Conservation (phyloP, 2,329 filamentous ascomycete genomes). For the Aspergillus pseudoviridinutans region DNA sequence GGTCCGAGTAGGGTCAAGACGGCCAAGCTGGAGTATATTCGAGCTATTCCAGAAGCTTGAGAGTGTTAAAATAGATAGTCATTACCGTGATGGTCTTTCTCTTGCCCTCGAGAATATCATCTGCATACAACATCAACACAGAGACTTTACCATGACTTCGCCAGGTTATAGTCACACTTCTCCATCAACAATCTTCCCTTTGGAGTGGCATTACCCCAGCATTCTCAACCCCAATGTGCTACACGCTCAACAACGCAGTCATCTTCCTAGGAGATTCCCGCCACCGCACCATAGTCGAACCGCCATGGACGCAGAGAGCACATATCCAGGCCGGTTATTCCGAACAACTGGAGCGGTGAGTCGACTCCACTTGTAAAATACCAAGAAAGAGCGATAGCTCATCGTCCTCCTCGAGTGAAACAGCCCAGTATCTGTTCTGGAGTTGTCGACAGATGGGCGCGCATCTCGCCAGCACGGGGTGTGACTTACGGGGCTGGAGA, state of each 20-base stretch:
- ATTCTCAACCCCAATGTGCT: constrained; percentile 42
- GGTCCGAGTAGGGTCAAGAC: neutral
- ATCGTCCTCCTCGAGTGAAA: neutral
- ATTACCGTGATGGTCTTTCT: too few species aligned
- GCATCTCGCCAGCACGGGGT: constrained; percentile 26
- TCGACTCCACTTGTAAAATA: neutral
- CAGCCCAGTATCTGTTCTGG: constrained; percentile 24
- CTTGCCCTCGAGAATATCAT: too few species aligned
- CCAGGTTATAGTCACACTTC: constrained; percentile 35
- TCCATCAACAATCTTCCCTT: constrained; percentile 53
- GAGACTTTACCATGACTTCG: constrained; percentile 16
- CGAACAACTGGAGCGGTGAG: constrained; percentile 56
- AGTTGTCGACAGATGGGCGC: constrained; percentile 26
- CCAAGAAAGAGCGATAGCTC: too few species aligned
- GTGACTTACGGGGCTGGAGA: constrained; percentile 28
- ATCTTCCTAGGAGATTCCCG: constrained; percentile 50
- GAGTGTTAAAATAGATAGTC: neutral
- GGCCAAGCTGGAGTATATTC: neutral
- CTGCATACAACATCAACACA: neutral
- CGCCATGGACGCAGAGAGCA: constrained; percentile 51
- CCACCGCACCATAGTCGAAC: too few species aligned
- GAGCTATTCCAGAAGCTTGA: neutral
- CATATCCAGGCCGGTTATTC: constrained; percentile 59
- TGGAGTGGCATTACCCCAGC: constrained; percentile 45
- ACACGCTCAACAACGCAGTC: constrained; percentile 51